Evolutionary conservation across 352 stramenopile species (phyloP).

Genomic region (Globisporangium echinulatum): DNA sequence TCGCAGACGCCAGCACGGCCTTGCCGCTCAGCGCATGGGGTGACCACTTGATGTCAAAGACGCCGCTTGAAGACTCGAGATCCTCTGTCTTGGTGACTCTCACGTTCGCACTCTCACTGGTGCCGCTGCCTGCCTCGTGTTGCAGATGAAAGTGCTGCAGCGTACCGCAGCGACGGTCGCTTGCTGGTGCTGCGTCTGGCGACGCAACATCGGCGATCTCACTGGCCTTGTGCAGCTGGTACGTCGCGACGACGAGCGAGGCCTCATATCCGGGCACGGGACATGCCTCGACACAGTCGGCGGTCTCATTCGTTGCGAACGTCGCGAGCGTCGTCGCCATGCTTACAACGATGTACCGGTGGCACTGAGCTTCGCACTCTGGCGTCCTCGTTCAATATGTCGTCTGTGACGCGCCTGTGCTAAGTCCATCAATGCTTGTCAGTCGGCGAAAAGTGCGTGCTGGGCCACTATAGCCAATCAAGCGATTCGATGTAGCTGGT

Average conservation of each 20-base stretch:
- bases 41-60: constrained; percentile 86
- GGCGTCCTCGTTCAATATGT: too few species aligned
- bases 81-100: constrained; percentile 39
- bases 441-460: too few species aligned
- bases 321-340: constrained; percentile 37
- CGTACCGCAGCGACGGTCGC: constrained; percentile 52
- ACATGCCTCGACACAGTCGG: constrained; percentile 82
- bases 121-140: constrained; percentile 18
- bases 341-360: neutral
- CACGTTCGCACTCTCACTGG: constrained; percentile 15
- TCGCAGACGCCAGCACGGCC: constrained; percentile 55
- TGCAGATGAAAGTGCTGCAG: constrained; percentile 58
- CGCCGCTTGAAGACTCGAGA: constrained; percentile 41
- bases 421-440: too few species aligned
- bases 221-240: constrained; percentile 70
- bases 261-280: constrained; percentile 49
- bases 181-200: constrained; percentile 7
- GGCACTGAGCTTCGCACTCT: neutral
- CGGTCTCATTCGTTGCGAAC: constrained; percentile 73
- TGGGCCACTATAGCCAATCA: too few species aligned
- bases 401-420: too few species aligned
- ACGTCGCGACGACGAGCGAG: constrained; percentile 70
- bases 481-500: too few species aligned
- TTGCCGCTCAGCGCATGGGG: constrained; percentile 38
- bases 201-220: neutral